Evolutionary conservation across 805 yeast genomes (phyloP).

Genomic region (Saccharomycopsis vini): DNA sequence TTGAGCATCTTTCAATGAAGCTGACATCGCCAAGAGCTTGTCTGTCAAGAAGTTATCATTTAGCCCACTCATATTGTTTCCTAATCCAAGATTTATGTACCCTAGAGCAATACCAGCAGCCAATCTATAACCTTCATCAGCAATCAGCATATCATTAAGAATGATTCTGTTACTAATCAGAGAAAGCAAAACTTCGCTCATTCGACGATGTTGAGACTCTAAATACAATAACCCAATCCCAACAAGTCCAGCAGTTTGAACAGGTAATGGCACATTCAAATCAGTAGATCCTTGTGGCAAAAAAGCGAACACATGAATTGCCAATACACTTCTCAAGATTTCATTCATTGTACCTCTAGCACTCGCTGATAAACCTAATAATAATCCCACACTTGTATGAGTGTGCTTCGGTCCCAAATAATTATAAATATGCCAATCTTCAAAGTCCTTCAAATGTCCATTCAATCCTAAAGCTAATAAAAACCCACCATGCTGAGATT

Average conservation of each 20-base stretch:
- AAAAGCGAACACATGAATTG: slow-evolving; percentile 88
- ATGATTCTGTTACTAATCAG: slow-evolving; percentile 52
- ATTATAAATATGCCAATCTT: slow-evolving; percentile 95
- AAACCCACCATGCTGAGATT: slow-evolving; percentile 90
- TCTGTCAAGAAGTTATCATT: slow-evolving; percentile 60
- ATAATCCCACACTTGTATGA: slow-evolving; percentile 74
- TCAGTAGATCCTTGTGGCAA: slow-evolving; percentile 88
- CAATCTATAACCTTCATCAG: slow-evolving; percentile 72
- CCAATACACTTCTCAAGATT: slow-evolving; percentile 79
- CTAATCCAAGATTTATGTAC: slow-evolving; percentile 70
- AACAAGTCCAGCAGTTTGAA: slow-evolving; percentile 85
- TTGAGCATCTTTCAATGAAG: slow-evolving; percentile 54
- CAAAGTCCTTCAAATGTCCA: slow-evolving; percentile 75
- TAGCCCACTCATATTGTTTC: slow-evolving; percentile 48
- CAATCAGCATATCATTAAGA: slow-evolving; percentile 44
- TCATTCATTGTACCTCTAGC: slow-evolving; percentile 73
- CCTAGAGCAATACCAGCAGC: slow-evolving; percentile 90
- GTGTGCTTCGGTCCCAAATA: slow-evolving; percentile 85
- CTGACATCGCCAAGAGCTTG: slow-evolving; percentile 46
- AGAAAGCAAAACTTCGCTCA: slow-evolving; percentile 69
- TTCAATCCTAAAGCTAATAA: slow-evolving; percentile 85
- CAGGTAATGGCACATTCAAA: slow-evolving; percentile 69
- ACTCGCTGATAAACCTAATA: slow-evolving; percentile 91
- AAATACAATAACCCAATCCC: slow-evolving; percentile 83
- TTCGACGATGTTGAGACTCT: slow-evolving; percentile 71